Percentiles rank a stretch among this genome's conserved stretches.
Conservation (phyloP, 2,329 filamentous ascomycete species). For the Xylaria sp. region DNA sequence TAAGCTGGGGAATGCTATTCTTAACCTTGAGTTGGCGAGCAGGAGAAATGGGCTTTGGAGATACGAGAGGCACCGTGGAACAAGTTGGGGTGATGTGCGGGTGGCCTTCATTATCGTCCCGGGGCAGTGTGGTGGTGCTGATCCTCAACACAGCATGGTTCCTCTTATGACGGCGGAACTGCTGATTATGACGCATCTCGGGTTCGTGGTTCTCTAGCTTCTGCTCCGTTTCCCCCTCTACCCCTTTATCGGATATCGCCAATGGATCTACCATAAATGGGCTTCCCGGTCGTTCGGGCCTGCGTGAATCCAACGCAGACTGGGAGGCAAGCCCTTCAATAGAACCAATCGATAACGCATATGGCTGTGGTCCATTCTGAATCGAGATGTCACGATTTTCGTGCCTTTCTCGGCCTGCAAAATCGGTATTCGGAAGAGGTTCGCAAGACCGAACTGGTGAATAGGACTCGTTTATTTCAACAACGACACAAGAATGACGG, state of each 20-base stretch:
- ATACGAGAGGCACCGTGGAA: constrained; percentile 52
- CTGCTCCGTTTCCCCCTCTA: constrained; percentile 10
- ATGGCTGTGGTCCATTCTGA: neutral
- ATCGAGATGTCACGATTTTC: neutral
- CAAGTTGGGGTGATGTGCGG: constrained; percentile 46
- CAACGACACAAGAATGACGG: constrained; percentile 6
- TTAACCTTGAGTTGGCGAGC: constrained; percentile 57
- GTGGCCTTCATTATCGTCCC: constrained; percentile 42
- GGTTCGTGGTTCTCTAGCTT: constrained; percentile 9
- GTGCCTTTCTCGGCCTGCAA: neutral
- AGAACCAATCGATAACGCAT: neutral
- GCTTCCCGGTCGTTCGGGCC: neutral
- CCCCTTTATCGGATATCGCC: neutral
- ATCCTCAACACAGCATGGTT: constrained; percentile 44
- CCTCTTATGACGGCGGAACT: constrained; percentile 43
- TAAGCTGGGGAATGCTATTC: constrained; percentile 61
- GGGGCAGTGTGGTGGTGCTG: constrained; percentile 42
- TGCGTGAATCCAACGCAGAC: neutral
- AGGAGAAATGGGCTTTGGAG: constrained; percentile 61
- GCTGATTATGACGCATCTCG: constrained; percentile 17
- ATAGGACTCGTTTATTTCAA: constrained; percentile 4
- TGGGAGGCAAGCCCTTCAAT: neutral
- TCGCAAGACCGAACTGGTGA: constrained; percentile 2
- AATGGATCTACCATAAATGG: neutral
- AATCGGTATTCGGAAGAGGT: neutral